A percentile compares a stretch with the other conserved stretches of the same genome.
Conservation (phyloP, 176 grass and related monocot genomes). For the Bothriochloa decipiens region DNA sequence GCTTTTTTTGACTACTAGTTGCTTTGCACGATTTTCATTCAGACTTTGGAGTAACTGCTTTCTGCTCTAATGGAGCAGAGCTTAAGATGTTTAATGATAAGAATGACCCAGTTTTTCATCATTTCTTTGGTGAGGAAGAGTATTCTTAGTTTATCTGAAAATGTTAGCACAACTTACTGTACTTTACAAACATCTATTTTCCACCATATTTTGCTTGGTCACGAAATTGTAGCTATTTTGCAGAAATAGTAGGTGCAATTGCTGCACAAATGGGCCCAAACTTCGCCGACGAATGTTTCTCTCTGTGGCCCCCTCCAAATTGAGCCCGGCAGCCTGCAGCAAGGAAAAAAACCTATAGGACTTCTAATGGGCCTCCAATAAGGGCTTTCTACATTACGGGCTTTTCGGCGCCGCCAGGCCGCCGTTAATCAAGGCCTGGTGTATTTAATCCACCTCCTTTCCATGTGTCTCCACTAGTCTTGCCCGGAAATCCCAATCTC, state of each 20-base stretch:
- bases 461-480: neutral
- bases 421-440: neutral
- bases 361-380: neutral
- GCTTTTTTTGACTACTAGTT: no score
- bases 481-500: slow-evolving; percentile 45
- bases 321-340: neutral
- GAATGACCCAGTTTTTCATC: no score
- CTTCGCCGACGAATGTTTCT: neutral
- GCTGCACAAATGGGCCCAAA: neutral
- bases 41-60: no score
- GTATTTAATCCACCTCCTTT: slow-evolving; percentile 22
- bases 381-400: neutral
- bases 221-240: no score
- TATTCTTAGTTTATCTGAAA: no score
- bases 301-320: neutral
- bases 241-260: neutral
- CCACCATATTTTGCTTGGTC: no score
- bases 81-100: no score
- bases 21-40: no score
- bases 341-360: neutral
- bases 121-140: no score
- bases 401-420: neutral
- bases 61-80: no score
- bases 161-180: no score
- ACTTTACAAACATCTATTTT: no score